Percentiles rank a stretch among this genome's conserved stretches.
Conservation (phyloP, 345 rosid genomes). For the Rubroshorea leprosula region DNA sequence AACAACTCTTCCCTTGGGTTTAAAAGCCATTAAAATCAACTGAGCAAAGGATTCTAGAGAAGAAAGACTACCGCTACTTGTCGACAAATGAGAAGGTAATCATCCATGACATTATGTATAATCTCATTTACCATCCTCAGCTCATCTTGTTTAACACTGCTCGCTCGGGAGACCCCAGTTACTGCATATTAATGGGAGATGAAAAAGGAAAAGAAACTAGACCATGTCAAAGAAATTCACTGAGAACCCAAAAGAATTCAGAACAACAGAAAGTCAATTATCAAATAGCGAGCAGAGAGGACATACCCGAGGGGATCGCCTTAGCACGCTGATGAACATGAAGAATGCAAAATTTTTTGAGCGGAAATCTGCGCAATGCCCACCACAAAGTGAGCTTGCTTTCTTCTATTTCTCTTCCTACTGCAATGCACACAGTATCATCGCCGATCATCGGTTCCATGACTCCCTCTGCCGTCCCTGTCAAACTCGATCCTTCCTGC, state of each 20-base stretch:
- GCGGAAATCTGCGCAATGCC: conserved; percentile 42
- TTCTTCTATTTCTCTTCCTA: conserved; percentile 42
- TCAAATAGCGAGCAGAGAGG: not conserved
- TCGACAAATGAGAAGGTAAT: conserved; percentile 27
- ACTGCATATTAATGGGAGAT: not conserved
- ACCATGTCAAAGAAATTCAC: not conserved
- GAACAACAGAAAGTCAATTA: not conserved
- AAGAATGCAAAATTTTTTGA: conserved; percentile 34
- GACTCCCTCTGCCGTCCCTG: not conserved
- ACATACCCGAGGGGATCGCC: conserved; percentile 10
- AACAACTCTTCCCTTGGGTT: no score
- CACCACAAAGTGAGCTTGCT: conserved; percentile 45
- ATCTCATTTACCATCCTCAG: conserved; percentile 17
- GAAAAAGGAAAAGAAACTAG: no score
- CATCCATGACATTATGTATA: conserved; percentile 24
- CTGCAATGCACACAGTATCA: conserved; percentile 54
- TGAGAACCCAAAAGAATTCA: not conserved
- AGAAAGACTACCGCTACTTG: conserved; percentile 23
- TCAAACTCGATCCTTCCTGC: no score
- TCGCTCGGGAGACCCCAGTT: conserved; percentile 8
- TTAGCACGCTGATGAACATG: conserved; percentile 29
- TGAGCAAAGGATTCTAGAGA: no score
- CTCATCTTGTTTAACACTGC: conserved; percentile 5
- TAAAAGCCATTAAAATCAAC: no score
- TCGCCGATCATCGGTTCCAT: conserved; percentile 26